Percentiles rank a stretch among this genome's conserved stretches.
Evolutionary conservation across 1,284 basidiomycete species (phyloP).

Genomic region (Trametes pubescens): DNA sequence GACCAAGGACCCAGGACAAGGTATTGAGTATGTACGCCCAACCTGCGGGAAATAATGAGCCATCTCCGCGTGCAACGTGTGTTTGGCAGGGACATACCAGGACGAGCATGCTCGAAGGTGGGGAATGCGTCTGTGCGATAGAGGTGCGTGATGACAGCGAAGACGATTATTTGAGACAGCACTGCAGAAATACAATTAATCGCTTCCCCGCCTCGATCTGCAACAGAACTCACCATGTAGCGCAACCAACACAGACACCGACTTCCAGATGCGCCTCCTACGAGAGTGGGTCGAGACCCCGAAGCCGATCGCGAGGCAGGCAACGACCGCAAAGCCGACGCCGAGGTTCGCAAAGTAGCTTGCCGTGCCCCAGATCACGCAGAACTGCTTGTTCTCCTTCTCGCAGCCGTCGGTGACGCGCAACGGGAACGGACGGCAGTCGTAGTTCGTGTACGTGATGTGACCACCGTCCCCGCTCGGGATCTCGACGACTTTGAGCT

Average conservation of each 20-base stretch:
- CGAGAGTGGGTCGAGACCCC: conserved; percentile 77
- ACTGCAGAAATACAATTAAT: conserved; percentile 49
- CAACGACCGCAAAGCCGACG: conserved; percentile 66
- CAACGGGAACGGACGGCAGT: conserved; percentile 71
- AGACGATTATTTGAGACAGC: conserved; percentile 66
- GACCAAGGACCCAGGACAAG: conserved; percentile 65
- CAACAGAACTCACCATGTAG: conserved; percentile 58
- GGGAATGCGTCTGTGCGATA: conserved; percentile 57
- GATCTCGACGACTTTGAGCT: conserved; percentile 56
- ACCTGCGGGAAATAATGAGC: conserved; percentile 48
- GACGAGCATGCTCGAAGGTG: conserved; percentile 63
- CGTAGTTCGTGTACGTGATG: conserved; percentile 60
- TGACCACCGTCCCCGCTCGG: conserved; percentile 55
- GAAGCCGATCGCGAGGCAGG: conserved; percentile 65
- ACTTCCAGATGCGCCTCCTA: conserved; percentile 77
- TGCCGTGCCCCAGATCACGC: conserved; percentile 75
- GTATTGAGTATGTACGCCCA: conserved; percentile 64
- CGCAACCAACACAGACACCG: conserved; percentile 66
- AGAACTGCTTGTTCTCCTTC: conserved; percentile 65
- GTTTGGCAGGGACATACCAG: conserved; percentile 52
- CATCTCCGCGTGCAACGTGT: neutral
- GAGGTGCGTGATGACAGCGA: conserved; percentile 70
- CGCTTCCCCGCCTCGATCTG: conserved; percentile 2
- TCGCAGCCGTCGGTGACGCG: conserved; percentile 70
- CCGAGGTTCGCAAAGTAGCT: conserved; percentile 68